Evolutionary conservation across 139 green algal species (phyloP), one percentile per base, ranked within the genome.

Genomic region (Choricystis sp.): DNA sequence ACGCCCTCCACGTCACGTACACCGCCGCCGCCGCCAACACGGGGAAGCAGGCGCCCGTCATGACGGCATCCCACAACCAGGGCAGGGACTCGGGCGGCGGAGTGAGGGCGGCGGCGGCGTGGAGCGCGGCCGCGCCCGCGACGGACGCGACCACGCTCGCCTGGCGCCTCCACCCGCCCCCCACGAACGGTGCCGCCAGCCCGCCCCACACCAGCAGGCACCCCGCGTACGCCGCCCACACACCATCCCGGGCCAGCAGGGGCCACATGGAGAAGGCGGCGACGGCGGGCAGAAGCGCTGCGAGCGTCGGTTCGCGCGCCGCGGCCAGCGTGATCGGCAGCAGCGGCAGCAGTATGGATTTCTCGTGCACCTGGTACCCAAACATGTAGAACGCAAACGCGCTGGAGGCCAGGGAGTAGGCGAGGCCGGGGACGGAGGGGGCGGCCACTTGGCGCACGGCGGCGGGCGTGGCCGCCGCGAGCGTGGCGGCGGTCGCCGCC

Each of bases 331-430:
- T 80, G 24, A 91, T 60, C 0, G 92, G 92, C 59, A 98, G 64
- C 49, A 95, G 77, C 14, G 90, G 83, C 61, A 98, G 71, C 56
- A 98, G 69, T 52, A 97, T 89, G 1, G 86, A 96, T 74, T 99
- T 99, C 31, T 99, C 92, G 63, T 99, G 92, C 23, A 99, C 92
- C 85, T 90, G 82, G 69, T 91, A 99, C 0, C 85, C 85, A 69
- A 99, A 96, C 68, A 98, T 81, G 81, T 86, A 99, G 78, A 98
- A 99, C 2, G 81, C 72, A 25, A 95, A 72, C 4, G 79, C 69
- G 28, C 56, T 81, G 84, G 90, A 93, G 60, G 82, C 77, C 78
- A 97, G 79, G 72, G 66, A 81, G 22, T 88, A 60, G 26, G 96
- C 62, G 59, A 99, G 72, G 4, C 87, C 87, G 16, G 56, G 29